Conservation (phyloP, 2,329 filamentous ascomycete species). For the Hymenoscyphus scutula region DNA sequence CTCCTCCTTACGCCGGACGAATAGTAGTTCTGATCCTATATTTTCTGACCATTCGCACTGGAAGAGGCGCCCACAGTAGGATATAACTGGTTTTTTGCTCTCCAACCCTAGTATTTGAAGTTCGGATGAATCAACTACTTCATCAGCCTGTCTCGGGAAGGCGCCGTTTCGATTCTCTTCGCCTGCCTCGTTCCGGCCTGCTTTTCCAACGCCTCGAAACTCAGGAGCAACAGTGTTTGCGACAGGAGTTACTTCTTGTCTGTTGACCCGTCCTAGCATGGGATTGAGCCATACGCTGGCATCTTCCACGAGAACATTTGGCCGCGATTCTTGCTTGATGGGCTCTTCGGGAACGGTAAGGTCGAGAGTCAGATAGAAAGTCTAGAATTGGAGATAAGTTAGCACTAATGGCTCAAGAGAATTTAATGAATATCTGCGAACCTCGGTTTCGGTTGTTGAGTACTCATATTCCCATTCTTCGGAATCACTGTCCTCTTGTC, state of each 20-base stretch:
- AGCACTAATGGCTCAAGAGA: background rate
- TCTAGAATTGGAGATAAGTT: constrained; percentile 41
- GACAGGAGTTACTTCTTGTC: constrained; percentile 9
- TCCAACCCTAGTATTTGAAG: constrained; percentile 84
- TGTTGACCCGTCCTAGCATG: background rate
- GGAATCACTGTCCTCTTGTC: constrained; percentile 44
- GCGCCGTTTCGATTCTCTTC: constrained; percentile 21
- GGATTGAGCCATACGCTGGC: constrained; percentile 26
- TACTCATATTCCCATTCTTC: constrained; percentile 69
- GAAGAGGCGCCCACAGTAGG: constrained; percentile 76
- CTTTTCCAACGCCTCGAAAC: constrained; percentile 4
- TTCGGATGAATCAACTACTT: constrained; percentile 15
- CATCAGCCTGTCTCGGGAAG: constrained; percentile 4
- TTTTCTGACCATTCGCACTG: constrained; percentile 78
- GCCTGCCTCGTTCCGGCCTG: constrained; percentile 21
- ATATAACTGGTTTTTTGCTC: constrained; percentile 70
- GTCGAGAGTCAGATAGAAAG: constrained; percentile 62
- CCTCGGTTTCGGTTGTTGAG: constrained; percentile 61
- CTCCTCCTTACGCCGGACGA: constrained; percentile 50
- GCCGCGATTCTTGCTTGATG: constrained; percentile 11
- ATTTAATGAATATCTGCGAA: constrained; percentile 27
- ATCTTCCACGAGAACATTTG: constrained; percentile 12
- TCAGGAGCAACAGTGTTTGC: constrained; percentile 7
- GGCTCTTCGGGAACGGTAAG: constrained; percentile 45
- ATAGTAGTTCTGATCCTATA: constrained; percentile 79